Evolutionary conservation across 2,329 filamentous ascomycete genomes (phyloP), one percentile per base, ranked within the genome.

Genomic region (Penicillium sp.): DNA sequence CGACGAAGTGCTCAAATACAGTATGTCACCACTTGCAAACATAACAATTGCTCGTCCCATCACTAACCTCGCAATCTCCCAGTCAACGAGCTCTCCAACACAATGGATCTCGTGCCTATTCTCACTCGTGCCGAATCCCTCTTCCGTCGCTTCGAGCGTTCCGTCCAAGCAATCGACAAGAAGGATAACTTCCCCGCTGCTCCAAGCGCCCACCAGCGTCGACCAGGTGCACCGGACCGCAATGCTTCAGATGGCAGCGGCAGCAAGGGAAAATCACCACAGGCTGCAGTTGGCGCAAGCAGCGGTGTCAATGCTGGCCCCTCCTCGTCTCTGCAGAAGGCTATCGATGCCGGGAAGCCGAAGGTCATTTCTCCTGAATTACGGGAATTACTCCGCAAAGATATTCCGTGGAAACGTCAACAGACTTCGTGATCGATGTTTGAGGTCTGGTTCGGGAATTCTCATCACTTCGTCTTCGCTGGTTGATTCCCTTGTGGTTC

Each of bases 1-100:
- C 72, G 93, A 99, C 57, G 95, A 99, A 70, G 89, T 99, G 28
- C 75, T 99, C 25, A 99, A 99, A 77, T 99, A 97, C 65, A 80
- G 88, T 92, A 80, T 49, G 85, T 75, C 16, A 3, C n/a, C 30
- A 14, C 18, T 18, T 12, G 11, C 3, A 27, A 5, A 22, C 3
- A 18, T 18, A 33, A 18, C 6, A 13, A 13, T 31, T n/a, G 34
- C 9, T 34, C 31, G 18, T 18, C 13, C 12, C 19, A 7, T n/a
- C 50, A n/a, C 42, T 56, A 56, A 56, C 56, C 10, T 3, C 0
- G 16, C 25, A n/a, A 19, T 37, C 16, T 10, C 5, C 16, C 45
- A 93, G 89, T 99, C 62, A 99, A 99, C 65, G 93, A 99, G 67
- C 81, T 99, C 1, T 95, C 89, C 4, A 87, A 87, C 56, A 95